Base-by-base conservation (phyloP, 1,284 basidiomycete species). In the Heterobasidion irregulare region DNA sequence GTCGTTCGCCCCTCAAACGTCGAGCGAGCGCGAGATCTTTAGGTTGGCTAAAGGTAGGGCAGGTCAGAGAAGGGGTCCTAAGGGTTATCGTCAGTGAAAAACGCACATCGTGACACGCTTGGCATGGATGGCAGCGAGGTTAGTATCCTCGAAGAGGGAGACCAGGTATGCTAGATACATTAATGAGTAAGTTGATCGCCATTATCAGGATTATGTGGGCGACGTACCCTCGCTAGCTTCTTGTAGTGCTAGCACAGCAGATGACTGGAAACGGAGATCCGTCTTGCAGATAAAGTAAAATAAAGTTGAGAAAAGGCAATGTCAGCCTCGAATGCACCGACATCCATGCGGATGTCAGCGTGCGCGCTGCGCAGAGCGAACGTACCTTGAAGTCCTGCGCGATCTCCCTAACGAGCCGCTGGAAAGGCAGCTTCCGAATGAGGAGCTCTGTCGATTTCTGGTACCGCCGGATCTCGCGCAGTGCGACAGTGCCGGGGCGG, bases 231-330 rank as follows among this genome's bases (percentile, higher is more conserved):
- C 81, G 56, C 77, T 53, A 2, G 81, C 79, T 70, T 83, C 81
- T 71, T 83, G 81, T 57, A 83, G 75, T 43, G 77, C 81, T 58
- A 76, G 71, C 64, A 83, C 75, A 63, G 81, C 81, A 47, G 78
- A 80, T 41, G 79, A 81, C 71, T 83, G 80, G 79, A 83, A 83
- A 63, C 81, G 77, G 58, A 83, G 72, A 67, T 82, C 80, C 13
- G 64, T 64, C 63, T 64, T 44, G 8, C 12, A 33, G 32, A 47
- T 15, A 32, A 47, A 47, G 26, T 10, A 16, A 2, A 18, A 12
- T 2, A 47, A 32, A 3, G n/a, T 10, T 2, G 38, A n/a, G 10
- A 2, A 41, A 4, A 41, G n/a, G 6, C 3, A 41, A n/a, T 41
- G 38, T 12, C 26, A 26, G 26, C 26, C 26, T 5, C 26, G 26